Percentiles rank a stretch among this genome's conserved stretches.
Evolutionary conservation across 164 flowering plant genomes (phyloP).

Genomic region (Aristolochia californica): DNA sequence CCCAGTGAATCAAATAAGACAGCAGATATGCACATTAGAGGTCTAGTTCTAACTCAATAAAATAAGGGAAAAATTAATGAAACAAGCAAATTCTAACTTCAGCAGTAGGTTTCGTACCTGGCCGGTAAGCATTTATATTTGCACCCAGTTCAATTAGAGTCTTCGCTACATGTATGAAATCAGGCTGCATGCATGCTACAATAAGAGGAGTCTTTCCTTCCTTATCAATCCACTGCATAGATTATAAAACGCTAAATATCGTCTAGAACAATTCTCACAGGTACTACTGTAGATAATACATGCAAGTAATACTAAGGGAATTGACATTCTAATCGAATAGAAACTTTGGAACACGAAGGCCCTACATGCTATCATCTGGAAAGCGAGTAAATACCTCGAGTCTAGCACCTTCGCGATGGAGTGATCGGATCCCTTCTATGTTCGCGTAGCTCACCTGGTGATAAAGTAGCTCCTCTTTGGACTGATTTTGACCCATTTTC

Average conservation of each 20-base stretch:
- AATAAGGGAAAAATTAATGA: no score
- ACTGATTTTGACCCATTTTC: constrained; percentile 53
- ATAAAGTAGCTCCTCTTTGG: constrained; percentile 52
- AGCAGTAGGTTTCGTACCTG: constrained; percentile 29
- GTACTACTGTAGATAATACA: background rate
- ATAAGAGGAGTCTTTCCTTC: constrained; percentile 92
- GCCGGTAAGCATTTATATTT: constrained; percentile 77
- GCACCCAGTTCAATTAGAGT: constrained; percentile 85
- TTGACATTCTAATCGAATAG: background rate
- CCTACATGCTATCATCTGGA: background rate
- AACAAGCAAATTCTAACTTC: no score
- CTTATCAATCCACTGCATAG: constrained; percentile 74
- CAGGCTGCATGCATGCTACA: constrained; percentile 56
- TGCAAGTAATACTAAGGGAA: background rate
- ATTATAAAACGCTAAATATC: background rate
- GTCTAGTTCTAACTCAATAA: no score
- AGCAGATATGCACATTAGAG: no score
- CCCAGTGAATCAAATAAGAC: no score
- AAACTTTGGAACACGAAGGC: no score
- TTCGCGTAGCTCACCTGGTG: constrained; percentile 49
- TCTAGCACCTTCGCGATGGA: constrained; percentile 46
- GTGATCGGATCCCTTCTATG: constrained; percentile 41
- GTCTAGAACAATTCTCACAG: no score
- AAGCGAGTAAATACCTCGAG: constrained; percentile 38
- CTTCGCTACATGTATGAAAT: constrained; percentile 47